Conservation (phyloP, 257 asterid genomes). For the Leonotis leonurus region DNA sequence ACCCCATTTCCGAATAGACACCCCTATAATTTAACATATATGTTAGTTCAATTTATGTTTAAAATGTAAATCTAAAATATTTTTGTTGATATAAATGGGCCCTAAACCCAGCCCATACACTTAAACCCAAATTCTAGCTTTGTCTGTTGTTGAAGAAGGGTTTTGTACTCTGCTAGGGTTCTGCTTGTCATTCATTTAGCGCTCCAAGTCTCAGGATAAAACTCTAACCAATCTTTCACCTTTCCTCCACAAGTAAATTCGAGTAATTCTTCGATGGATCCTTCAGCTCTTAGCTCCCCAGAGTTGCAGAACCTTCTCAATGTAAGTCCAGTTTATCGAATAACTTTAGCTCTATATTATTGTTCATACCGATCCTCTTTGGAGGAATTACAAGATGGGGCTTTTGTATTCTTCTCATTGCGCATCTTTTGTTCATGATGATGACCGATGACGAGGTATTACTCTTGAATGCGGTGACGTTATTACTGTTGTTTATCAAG, state of each 20-base stretch:
- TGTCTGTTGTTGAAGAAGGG: not conserved
- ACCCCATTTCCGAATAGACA: no score
- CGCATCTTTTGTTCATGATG: not conserved
- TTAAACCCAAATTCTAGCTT: not conserved
- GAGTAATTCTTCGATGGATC: constrained; percentile 30
- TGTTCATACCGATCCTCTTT: not conserved
- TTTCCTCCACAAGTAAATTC: not conserved
- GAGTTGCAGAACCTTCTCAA: constrained; percentile 41
- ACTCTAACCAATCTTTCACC: not conserved
- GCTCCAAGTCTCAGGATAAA: not conserved
- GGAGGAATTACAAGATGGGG: not conserved
- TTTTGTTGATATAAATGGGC: no score
- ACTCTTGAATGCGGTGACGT: not conserved
- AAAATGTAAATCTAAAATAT: no score
- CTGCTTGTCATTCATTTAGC: not conserved
- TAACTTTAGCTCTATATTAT: not conserved
- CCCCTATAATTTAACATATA: no score
- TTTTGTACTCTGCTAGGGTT: constrained; percentile 3
- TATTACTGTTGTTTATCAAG: not conserved
- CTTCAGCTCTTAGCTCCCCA: constrained; percentile 34
- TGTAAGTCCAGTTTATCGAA: constrained; percentile 22
- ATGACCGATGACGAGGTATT: not conserved
- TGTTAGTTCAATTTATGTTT: no score
- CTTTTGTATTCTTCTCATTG: not conserved
- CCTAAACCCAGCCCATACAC: not conserved